A percentile compares a stretch with the other conserved stretches of the same genome.
These are phyloP conservation scores for Coemansia sp. DNA, from an alignment of 192 early-diverging fungal species.

Conservation along the genomic window DNA sequence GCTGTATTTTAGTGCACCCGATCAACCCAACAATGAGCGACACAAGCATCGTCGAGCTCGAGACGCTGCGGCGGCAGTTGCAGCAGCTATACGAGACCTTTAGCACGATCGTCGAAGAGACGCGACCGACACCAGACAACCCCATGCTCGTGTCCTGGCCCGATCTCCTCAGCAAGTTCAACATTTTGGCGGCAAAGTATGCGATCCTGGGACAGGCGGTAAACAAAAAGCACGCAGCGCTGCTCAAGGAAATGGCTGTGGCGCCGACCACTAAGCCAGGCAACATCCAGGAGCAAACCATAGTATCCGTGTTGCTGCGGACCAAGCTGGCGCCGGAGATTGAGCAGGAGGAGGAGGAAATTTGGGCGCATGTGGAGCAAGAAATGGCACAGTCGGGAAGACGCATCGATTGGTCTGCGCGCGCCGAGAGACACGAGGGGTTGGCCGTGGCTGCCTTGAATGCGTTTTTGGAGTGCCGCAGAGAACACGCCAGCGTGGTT, in stretches of 20 bases:
- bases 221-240: constrained; percentile 24
- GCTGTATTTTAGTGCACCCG: too few species aligned
- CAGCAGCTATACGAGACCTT: constrained; percentile 53
- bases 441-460: constrained; percentile 35
- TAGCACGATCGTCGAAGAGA: constrained; percentile 34
- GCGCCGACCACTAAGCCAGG: constrained; percentile 34
- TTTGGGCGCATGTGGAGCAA: constrained; percentile 28
- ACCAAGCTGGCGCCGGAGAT: constrained; percentile 53
- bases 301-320: constrained; percentile 48
- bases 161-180: constrained; percentile 53
- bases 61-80: constrained; percentile 50
- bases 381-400: constrained; percentile 27
- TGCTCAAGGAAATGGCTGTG: constrained; percentile 43
- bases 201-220: constrained; percentile 42
- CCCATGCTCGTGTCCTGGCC: constrained; percentile 43
- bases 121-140: constrained; percentile 45
- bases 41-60: constrained; percentile 43
- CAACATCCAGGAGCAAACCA: constrained; percentile 48
- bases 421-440: constrained; percentile 34
- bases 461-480: constrained; percentile 27
- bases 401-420: constrained; percentile 17
- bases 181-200: constrained; percentile 49
- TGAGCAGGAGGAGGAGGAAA: constrained; percentile 44
- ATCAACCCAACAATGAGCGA: constrained; percentile 14
- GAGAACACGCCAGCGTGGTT: constrained; percentile 23